Evolutionary conservation across 805 yeast genomes (phyloP), one percentile per base, ranked within the genome.

Genomic region (Yamadazyma sp.): DNA sequence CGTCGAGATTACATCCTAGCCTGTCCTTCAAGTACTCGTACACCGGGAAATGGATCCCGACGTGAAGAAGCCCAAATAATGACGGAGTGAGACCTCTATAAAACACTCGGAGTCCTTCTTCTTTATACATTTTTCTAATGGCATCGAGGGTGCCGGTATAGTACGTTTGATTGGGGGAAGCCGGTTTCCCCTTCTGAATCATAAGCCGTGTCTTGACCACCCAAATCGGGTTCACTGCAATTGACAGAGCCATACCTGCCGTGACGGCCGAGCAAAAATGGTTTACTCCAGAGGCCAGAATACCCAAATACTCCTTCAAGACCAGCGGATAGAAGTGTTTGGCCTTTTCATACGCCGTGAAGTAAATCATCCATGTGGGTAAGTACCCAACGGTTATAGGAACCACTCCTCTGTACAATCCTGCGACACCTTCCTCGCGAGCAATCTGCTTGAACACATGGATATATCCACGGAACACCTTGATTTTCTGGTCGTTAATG

Each of bases 361-460:
- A 93, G 58, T 93, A 93, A 32, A 93, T 85, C 72, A 89, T 89
- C 99, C 99, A 93, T 0, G 97, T 88, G 11, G 99, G 99, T 51
- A 93, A 80, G 60, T 93, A 93, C 0, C 99, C 99, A 35, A 91
- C 62, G 1, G 91, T 75, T 26, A 91, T 88, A n/a, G 99, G 98
- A 2, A 83, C 83, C 16, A 93, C 64, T 4, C 99, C 99, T 44
- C 95, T 69, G 57, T 93, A 93, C 10, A 93, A 68, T 0, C 98
- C 98, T 27, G 77, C 61, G 1, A 79, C 50, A 7, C 97, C 96
- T 62, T 90, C 97, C 39, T 89, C 91, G 25, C 61, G 58, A 41
- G 78, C 62, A 13, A 91, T 90, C 2, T 82, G 71, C 16, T 65
- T 54, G 55, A 89, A 63, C 0, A 95, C 85, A 5, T 81, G 79